Percentiles rank a stretch among this genome's conserved stretches.
phyloP scores from a whole-genome alignment of 768 basidiomycete species.

The Kwoniella shandongensis region DNA sequence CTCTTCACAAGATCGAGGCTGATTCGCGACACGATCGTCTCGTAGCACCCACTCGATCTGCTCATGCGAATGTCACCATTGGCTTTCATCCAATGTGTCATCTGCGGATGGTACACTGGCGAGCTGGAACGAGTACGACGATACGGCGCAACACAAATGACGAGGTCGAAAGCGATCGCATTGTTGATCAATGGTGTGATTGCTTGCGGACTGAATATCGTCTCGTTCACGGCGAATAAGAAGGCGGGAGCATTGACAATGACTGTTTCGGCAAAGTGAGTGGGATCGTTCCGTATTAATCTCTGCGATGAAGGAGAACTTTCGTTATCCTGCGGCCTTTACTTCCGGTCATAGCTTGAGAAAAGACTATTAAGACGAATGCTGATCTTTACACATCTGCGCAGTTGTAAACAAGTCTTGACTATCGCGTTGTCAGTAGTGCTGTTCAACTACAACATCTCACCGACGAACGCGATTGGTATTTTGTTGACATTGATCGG shows the following conservation, averaged over 20 bases:
- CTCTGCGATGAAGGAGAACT: background rate
- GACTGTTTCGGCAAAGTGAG: slow-evolving; percentile 53
- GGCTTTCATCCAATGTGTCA: slow-evolving; percentile 80
- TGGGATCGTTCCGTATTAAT: background rate
- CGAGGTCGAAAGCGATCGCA: slow-evolving; percentile 58
- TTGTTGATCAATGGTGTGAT: slow-evolving; percentile 76
- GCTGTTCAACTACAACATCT: slow-evolving; percentile 81
- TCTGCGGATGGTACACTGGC: slow-evolving; percentile 74
- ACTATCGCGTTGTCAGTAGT: slow-evolving; percentile 80
- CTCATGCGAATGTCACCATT: slow-evolving; percentile 87
- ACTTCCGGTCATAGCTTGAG: no score
- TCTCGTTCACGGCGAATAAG: slow-evolving; percentile 94
- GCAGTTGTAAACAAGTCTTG: slow-evolving; percentile 79
- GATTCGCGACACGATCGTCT: slow-evolving; percentile 9
- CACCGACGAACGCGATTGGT: slow-evolving; percentile 73
- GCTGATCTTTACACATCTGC: no score
- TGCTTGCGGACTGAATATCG: slow-evolving; percentile 89
- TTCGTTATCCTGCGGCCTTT: no score
- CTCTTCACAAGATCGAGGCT: no score
- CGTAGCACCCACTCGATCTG: slow-evolving; percentile 76
- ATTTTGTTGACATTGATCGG: slow-evolving; percentile 81
- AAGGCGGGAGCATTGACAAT: slow-evolving; percentile 68
- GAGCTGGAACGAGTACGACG: slow-evolving; percentile 68
- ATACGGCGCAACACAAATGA: slow-evolving; percentile 59
- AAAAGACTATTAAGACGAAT: slow-evolving; percentile 59